Evolutionary conservation across 768 basidiomycete genomes (phyloP), one percentile per base, ranked within the genome.

Genomic region (Russula virescens): DNA sequence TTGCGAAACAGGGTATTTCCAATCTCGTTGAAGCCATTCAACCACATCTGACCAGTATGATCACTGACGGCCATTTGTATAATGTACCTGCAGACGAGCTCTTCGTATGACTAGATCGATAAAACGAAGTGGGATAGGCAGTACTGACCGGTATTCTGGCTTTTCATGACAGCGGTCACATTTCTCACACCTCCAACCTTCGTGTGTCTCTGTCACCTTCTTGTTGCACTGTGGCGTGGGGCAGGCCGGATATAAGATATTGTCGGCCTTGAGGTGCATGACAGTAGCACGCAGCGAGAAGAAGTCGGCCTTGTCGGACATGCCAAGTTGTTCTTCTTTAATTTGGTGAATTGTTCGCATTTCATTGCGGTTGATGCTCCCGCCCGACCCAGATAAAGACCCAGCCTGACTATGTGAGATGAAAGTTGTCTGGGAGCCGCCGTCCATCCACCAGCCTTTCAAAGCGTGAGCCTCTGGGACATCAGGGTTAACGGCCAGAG

Each of bases 11-110:
- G 74, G 5, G 78, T 75, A 56, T 84, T 73, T 5, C 94, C 97
- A 38, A 88, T 84, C 7, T 98, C 96, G 71, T 99, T 96, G 80
- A 99, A 99, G 4, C 90, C 93, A 65, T 91, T 91, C 49, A 98
- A 77, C 96, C 96, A 98, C 19, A 85, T 81, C 73, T 95, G 91
- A 23, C 85, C 87, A 19, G 92, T 90, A 76, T 86, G 83, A 73
- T 99, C 97, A n/a, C 91, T 83, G 2, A 93, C 87, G 51, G 90
- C 91, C 77, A 97, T 79, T 43, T 85, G 82, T 66, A 98, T 80
- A 70, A 96, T 86, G 68, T 89, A 92, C 57, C 89, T 90, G 61
- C 8, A 53, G 46, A 51, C 35, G 50, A 43, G 25, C 43, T 28
- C 31, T 61, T 67, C 62, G 51, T 62, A 45, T 5, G 60, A 45